Percentiles rank a stretch among this genome's conserved stretches.
Conservation (phyloP, 495 filamentous ascomycete species). For the Articulospora tetracladia region DNA sequence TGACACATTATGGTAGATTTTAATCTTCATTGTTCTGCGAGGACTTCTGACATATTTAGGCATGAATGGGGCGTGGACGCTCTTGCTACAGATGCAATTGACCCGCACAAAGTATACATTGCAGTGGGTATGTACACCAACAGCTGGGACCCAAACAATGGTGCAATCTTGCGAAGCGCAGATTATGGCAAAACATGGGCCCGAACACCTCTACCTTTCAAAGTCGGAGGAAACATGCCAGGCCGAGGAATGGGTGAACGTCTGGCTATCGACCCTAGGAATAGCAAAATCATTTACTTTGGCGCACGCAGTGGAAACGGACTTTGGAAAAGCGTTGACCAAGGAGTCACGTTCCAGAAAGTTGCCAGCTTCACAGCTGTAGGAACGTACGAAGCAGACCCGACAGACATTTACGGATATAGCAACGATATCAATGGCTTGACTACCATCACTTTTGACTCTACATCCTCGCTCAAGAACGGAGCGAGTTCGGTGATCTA, state of each 20-base stretch:
- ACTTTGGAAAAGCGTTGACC: slow-evolving; percentile 57
- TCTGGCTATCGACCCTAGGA: slow-evolving; percentile 55
- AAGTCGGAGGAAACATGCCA: slow-evolving; percentile 62
- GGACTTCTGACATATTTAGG: slow-evolving; percentile 18
- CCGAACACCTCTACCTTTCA: slow-evolving; percentile 46
- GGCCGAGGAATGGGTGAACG: slow-evolving; percentile 63
- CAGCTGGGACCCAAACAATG: slow-evolving; percentile 53
- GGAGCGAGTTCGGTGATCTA: slow-evolving; percentile 55
- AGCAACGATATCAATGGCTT: slow-evolving; percentile 33
- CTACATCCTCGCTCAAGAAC: slow-evolving; percentile 39
- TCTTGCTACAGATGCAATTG: slow-evolving; percentile 51
- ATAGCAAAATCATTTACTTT: slow-evolving; percentile 52
- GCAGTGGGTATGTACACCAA: slow-evolving; percentile 58
- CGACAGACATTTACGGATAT: slow-evolving; percentile 3
- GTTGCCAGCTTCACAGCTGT: slow-evolving; percentile 48
- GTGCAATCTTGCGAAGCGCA: slow-evolving; percentile 44
- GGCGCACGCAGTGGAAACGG: slow-evolving; percentile 59
- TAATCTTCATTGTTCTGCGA: not conserved
- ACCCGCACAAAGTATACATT: slow-evolving; percentile 51
- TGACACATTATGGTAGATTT: slow-evolving; percentile 40
- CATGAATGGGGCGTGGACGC: slow-evolving; percentile 56
- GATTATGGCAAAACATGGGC: slow-evolving; percentile 50
- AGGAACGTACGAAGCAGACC: slow-evolving; percentile 15
- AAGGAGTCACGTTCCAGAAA: slow-evolving; percentile 52
- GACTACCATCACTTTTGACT: slow-evolving; percentile 52